phyloP scores from a whole-genome alignment of 108 stramenopile species.

The Aurantiochytrium sp. region DNA sequence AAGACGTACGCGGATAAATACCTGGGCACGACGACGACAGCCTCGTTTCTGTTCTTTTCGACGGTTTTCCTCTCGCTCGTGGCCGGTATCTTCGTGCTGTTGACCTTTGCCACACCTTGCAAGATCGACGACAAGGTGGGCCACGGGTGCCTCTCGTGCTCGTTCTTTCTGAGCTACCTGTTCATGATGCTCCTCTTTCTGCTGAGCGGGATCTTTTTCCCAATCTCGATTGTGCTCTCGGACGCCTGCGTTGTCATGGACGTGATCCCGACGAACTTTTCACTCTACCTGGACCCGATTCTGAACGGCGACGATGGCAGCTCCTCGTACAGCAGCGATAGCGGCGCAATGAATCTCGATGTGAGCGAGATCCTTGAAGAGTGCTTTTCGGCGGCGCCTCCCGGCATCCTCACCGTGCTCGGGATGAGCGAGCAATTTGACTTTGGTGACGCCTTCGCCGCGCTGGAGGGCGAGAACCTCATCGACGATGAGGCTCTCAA shows the following conservation, averaged over 20 bases:
- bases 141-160: neutral
- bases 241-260: neutral
- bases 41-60: neutral
- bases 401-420: neutral
- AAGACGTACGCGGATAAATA: neutral
- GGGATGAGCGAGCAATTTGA: neutral
- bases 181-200: neutral
- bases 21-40: neutral
- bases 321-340: neutral
- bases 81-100: neutral
- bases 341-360: neutral
- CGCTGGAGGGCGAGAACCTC: neutral
- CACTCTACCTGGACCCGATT: neutral
- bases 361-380: neutral
- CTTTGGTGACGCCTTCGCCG: neutral
- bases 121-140: neutral
- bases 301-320: neutral
- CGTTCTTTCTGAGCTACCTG: neutral
- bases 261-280: neutral
- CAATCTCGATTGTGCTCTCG: neutral
- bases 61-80: neutral
- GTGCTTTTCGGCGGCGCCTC: neutral
- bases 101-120: neutral
- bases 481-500: neutral
- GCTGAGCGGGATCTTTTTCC: neutral